phyloP scores from a whole-genome alignment of 208 protist species.

The Trichomonas vaginalis region DNA sequence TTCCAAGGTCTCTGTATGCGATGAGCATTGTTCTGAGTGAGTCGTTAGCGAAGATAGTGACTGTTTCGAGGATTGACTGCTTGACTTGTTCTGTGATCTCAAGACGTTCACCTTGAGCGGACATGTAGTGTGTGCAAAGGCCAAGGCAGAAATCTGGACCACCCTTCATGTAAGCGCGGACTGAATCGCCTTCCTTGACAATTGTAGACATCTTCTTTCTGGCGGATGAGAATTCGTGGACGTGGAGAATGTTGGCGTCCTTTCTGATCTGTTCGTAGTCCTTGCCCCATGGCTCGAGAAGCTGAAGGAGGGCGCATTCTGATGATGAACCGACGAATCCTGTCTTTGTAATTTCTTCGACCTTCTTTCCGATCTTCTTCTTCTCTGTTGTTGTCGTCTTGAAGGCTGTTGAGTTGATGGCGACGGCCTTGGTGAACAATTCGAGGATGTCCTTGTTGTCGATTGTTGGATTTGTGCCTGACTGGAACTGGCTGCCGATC shows the following conservation, averaged over 20 bases:
- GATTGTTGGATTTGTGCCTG: neutral
- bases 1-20: neutral
- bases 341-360: neutral
- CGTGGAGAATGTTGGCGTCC: neutral
- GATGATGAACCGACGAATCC: neutral
- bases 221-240: neutral
- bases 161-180: neutral
- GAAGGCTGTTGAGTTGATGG: neutral
- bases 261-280: neutral
- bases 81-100: neutral
- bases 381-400: neutral
- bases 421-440: neutral
- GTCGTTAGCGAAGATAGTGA: neutral
- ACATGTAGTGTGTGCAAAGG: neutral
- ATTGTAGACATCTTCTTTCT: neutral
- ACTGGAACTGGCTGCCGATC: neutral
- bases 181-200: neutral
- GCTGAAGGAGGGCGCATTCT: neutral
- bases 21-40: neutral
- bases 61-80: neutral
- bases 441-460: neutral
- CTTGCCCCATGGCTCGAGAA: neutral
- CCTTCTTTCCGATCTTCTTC: neutral
- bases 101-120: neutral
- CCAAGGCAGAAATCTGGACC: neutral